Evolutionary conservation across 2,329 filamentous ascomycete genomes (phyloP).

Genomic region (Ophiostoma sp.): DNA sequence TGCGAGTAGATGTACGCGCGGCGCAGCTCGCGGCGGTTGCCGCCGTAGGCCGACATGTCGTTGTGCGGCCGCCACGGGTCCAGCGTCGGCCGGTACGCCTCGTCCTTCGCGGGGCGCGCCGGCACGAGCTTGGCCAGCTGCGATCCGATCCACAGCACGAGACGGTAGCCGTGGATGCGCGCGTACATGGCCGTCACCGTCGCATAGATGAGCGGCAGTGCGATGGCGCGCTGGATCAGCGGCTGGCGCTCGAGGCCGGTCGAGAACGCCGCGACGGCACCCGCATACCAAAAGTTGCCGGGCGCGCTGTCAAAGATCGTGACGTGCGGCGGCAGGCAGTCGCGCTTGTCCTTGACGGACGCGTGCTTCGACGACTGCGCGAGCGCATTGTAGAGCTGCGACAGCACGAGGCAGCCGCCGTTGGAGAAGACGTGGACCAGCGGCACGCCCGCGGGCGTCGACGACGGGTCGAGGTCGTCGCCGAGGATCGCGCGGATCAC

Average conservation of each 20-base stretch:
- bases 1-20: slow-evolving; percentile 50
- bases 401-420: slow-evolving; percentile 43
- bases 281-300: slow-evolving; percentile 39
- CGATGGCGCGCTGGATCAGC: slow-evolving; percentile 27
- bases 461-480: neutral
- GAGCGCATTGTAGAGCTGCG: slow-evolving; percentile 34
- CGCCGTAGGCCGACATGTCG: slow-evolving; percentile 30
- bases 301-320: slow-evolving; percentile 47
- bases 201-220: slow-evolving; percentile 23
- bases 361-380: neutral
- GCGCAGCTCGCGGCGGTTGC: slow-evolving; percentile 37
- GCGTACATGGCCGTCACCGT: slow-evolving; percentile 22
- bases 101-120: neutral
- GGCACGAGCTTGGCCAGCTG: neutral
- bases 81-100: slow-evolving; percentile 12
- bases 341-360: neutral
- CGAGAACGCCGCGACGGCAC: slow-evolving; percentile 14
- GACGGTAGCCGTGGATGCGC: slow-evolving; percentile 25
- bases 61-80: slow-evolving; percentile 35
- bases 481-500: slow-evolving; percentile 35
- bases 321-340: slow-evolving; percentile 39
- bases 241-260: slow-evolving; percentile 17
- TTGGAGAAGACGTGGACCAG: slow-evolving; percentile 50
- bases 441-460: slow-evolving; percentile 36
- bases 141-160: neutral